Evolutionary conservation across 1,284 basidiomycete genomes (phyloP), one percentile per base, ranked within the genome.

Genomic region (Cryptococcus deneoformans): DNA sequence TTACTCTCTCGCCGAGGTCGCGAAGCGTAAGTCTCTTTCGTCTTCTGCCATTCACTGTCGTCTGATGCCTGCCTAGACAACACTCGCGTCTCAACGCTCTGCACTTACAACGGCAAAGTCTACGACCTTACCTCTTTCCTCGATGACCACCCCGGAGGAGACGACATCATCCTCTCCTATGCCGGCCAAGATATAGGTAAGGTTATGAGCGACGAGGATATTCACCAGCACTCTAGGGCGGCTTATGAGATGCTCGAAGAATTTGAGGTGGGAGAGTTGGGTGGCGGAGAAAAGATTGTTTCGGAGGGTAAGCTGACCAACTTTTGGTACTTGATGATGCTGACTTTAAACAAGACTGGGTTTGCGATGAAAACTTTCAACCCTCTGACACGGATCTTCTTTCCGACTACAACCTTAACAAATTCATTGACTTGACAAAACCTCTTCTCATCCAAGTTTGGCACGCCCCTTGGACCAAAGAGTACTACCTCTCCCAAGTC

Each of bases 401-500:
- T 0, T 84, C 83, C 63, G 93, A 97, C 87, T 87, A 78, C 66
- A 86, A 87, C 76, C 88, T 89, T 80, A 91, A 89, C 76, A 83
- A 91, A 72, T 99, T 99, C 79, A 81, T 99, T 61, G 95, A 99
- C 76, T 84, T 99, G 36, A 83, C 85, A 64, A 86, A 87, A 75
- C 92, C 96, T 3, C 78, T 99, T 5, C 58, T 75, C 12, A 54
- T 58, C 39, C 72, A 75, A 58, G 72, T 76, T 1, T 73, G 70
- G 70, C 54, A 57, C 37, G 73, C 74, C 4, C 66, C 65, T 11
- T 73, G 53, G 66, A 87, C 88, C 71, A 99, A 99, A 82, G 86
- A 89, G 24, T 99, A 96, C 75, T 99, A 99, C 77, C 82, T 99
- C 53, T 85, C 91, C 71, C 95, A 99, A 77, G 92, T 99, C 0